Percentiles rank a stretch among this genome's conserved stretches.
Conservation (phyloP, 148 eudicot species). For the Hydrangea macrophylla region DNA sequence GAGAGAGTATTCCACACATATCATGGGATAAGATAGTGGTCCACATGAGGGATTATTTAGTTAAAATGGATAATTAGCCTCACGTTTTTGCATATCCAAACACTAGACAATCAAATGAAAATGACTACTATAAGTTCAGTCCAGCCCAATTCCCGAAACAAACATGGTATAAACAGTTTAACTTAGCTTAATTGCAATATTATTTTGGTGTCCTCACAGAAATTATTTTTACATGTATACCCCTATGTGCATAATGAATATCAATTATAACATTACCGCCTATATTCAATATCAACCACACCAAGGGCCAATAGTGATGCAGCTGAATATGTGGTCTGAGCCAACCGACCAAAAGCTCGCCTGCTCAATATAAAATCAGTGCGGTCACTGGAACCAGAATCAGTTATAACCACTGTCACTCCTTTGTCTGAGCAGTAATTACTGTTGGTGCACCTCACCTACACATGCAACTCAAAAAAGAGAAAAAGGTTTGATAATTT, state of each 20-base stretch:
- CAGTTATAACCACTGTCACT: slow-evolving; percentile 53
- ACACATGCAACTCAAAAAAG: background rate
- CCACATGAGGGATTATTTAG: no score
- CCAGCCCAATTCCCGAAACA: no score
- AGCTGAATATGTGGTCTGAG: slow-evolving; percentile 46
- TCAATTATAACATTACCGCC: slow-evolving; percentile 31
- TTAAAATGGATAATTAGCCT: no score
- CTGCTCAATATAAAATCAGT: slow-evolving; percentile 55
- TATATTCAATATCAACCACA: slow-evolving; percentile 51
- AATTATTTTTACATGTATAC: no score
- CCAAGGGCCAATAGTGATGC: slow-evolving; percentile 41
- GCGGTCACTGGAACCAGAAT: slow-evolving; percentile 42
- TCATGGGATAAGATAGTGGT: no score
- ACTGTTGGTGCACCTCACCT: slow-evolving; percentile 56
- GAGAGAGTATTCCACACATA: no score
- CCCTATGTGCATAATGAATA: background rate
- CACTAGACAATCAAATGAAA: no score
- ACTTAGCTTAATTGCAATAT: no score
- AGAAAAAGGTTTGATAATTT: background rate
- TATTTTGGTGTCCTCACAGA: no score
- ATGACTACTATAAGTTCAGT: no score
- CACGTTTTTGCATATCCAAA: no score
- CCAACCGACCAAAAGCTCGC: slow-evolving; percentile 48
- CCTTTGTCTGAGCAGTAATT: slow-evolving; percentile 52
- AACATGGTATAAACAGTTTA: no score